phyloP scores from a whole-genome alignment of 2,329 filamentous ascomycete species.

The Colletotrichum sp. region DNA sequence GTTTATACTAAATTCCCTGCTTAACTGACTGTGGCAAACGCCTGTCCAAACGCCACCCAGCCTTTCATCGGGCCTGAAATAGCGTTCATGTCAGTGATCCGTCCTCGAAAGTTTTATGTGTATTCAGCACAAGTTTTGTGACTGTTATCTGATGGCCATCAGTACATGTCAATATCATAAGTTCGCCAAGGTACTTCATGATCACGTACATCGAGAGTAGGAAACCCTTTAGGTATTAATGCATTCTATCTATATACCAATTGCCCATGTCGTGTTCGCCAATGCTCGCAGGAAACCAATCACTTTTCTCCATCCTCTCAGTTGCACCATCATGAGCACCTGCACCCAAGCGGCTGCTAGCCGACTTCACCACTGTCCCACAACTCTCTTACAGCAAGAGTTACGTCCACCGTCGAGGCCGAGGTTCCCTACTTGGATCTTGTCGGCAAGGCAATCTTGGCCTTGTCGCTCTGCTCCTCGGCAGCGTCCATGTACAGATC shows the following conservation, averaged over 20 bases:
- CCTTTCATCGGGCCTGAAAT: too few relatives aligned
- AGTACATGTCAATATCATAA: fast-evolving
- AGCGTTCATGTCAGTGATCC: too few relatives aligned
- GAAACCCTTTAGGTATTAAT: background rate
- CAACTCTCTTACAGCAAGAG: background rate
- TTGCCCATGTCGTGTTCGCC: background rate
- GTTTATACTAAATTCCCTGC: too few relatives aligned
- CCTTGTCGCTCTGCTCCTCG: constrained; percentile 48
- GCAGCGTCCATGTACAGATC: constrained; percentile 94
- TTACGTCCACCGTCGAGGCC: background rate
- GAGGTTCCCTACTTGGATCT: constrained; percentile 21
- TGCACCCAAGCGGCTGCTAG: background rate
- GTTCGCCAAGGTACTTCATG: background rate
- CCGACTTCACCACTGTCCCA: fast-evolving
- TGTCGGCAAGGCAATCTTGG: constrained; percentile 26
- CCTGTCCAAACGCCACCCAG: too few relatives aligned
- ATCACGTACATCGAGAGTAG: fast-evolving
- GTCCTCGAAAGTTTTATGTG: too few relatives aligned
- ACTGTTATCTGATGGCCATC: too few relatives aligned
- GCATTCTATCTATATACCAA: constrained; percentile 14
- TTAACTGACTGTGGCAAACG: too few relatives aligned
- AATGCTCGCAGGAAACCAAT: background rate
- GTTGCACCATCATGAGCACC: background rate
- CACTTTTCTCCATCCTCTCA: background rate
- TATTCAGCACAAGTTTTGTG: too few relatives aligned